Evolutionary conservation across 108 stramenopile species (phyloP), one percentile per base, ranked within the genome.

Genomic region (Cyclotella distinguenda): DNA sequence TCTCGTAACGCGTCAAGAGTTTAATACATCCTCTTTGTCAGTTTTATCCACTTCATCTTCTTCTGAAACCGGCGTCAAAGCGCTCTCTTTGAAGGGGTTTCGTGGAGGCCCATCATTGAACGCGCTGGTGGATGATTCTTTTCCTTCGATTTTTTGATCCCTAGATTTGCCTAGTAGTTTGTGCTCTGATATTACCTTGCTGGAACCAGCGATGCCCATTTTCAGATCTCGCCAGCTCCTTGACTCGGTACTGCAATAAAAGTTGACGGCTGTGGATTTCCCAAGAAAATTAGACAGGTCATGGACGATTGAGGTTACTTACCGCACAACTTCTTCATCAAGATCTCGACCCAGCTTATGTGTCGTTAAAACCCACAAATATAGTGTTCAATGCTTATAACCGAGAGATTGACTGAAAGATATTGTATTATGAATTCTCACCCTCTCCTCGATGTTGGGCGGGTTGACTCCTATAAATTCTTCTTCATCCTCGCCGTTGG

Each of bases 141-240:
- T 35, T 34, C 36, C 36, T 21, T 35, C 36, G 1, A 55, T 55
- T 21, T 55, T 55, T 16, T 55, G 9, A 55, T 36, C 9, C 19
- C 18, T 42, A n/a, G n/a, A n/a, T n/a, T n/a, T n/a, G n/a, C n/a
- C n/a, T n/a, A n/a, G n/a, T n/a, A n/a, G n/a, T n/a, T n/a, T n/a
- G 12, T 38, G 12, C 12, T 38, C 12, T 1, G 59, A 25, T 3
- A 28, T 22, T 31, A 55, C 39, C 32, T 19, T 60, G 1, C 55
- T 15, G 23, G 61, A 68, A 4, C 74, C 74, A 31, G 66, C 34
- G 13, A 76, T 76, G 45, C 61, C 66, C 53, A 68, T 58, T 44
- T 76, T 76, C 3, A 76, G 60, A 64, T 68, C 61, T 15, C 74
- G 52, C 55, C 45, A 57, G 55, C 54, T 68, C 51, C 53, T 35